These are phyloP conservation scores for Pseudogymnoascus sp. DNA, from an alignment of 2,329 filamentous ascomycete species.

Conservation along the genomic window DNA sequence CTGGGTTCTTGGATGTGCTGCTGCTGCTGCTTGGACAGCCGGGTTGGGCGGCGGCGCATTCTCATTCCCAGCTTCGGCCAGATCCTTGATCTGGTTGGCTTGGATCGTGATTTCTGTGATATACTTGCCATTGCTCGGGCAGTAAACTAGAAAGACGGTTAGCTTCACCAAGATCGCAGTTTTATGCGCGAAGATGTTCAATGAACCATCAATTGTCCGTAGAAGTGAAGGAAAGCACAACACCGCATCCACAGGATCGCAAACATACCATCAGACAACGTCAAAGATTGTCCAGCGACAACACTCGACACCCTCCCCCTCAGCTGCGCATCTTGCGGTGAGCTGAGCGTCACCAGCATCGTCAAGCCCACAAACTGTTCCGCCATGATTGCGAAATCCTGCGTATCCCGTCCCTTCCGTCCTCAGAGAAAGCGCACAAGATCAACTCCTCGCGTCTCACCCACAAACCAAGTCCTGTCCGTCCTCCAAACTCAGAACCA, in stretches of 20 bases:
- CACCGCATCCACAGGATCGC: not conserved
- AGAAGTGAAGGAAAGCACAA: not conserved
- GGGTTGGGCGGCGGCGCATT: slow-evolving; percentile 15
- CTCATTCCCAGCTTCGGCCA: slow-evolving; percentile 26
- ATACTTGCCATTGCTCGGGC: slow-evolving; percentile 25
- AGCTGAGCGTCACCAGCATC: slow-evolving; percentile 29
- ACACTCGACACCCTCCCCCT: slow-evolving; percentile 27
- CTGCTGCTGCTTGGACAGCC: not conserved
- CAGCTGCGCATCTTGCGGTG: slow-evolving; percentile 27
- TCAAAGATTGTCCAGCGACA: slow-evolving; percentile 27
- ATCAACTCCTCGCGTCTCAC: not conserved
- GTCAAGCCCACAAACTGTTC: slow-evolving; percentile 29
- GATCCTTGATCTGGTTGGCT: slow-evolving; percentile 25
- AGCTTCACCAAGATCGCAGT: not conserved
- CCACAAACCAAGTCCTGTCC: not conserved
- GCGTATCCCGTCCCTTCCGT: not conserved
- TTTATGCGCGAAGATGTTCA: not conserved
- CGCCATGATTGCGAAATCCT: slow-evolving; percentile 19
- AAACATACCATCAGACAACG: slow-evolving; percentile 26
- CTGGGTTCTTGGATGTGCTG: not conserved
- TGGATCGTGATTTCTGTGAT: slow-evolving; percentile 27
- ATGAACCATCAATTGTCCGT: not conserved
- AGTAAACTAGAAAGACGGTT: slow-evolving; percentile 19
- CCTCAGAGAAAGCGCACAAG: not conserved
- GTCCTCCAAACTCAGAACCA: not conserved